Percentiles rank a stretch among this genome's conserved stretches.
Conservation (phyloP, 257 asterid species). For the Fraxinus pennsylvanica region DNA sequence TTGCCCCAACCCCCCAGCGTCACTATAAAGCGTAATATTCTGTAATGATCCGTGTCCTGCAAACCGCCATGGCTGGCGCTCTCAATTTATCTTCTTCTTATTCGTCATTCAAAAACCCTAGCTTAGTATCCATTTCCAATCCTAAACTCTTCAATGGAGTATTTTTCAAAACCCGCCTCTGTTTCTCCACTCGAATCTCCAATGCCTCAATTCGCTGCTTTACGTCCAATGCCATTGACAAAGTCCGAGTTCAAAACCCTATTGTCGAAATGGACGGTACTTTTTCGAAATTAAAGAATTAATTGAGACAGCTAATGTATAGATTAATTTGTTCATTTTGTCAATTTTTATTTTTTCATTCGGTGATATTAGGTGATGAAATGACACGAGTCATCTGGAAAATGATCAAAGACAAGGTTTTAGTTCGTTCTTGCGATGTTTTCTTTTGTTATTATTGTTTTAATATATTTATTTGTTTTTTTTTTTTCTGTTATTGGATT, state of each 20-base stretch:
- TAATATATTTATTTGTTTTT: not conserved
- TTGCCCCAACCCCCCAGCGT: not conserved
- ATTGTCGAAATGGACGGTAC: constrained; percentile 96
- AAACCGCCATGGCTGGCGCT: constrained; percentile 54
- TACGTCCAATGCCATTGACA: constrained; percentile 49
- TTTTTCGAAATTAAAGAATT: not conserved
- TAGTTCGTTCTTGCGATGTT: not conserved
- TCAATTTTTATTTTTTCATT: not conserved
- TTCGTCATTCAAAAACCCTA: constrained; percentile 30
- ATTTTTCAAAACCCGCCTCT: constrained; percentile 27
- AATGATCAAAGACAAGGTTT: constrained; percentile 85
- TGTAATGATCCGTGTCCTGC: constrained; percentile 38
- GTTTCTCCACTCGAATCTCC: constrained; percentile 35
- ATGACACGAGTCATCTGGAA: constrained; percentile 91
- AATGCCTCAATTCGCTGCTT: constrained; percentile 61
- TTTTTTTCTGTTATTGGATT: not conserved
- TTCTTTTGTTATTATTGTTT: not conserved
- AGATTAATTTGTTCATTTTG: not conserved
- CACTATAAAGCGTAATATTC: constrained; percentile 15
- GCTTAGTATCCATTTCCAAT: constrained; percentile 22
- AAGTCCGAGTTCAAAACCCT: constrained; percentile 73
- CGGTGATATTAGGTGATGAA: constrained; percentile 65
- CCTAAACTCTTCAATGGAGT: constrained; percentile 25
- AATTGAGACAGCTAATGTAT: not conserved
- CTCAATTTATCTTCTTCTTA: constrained; percentile 31